These are phyloP conservation scores for Lepiota brunneoincarnata DNA, from an alignment of 768 basidiomycete genomes.

Conservation along the genomic window DNA sequence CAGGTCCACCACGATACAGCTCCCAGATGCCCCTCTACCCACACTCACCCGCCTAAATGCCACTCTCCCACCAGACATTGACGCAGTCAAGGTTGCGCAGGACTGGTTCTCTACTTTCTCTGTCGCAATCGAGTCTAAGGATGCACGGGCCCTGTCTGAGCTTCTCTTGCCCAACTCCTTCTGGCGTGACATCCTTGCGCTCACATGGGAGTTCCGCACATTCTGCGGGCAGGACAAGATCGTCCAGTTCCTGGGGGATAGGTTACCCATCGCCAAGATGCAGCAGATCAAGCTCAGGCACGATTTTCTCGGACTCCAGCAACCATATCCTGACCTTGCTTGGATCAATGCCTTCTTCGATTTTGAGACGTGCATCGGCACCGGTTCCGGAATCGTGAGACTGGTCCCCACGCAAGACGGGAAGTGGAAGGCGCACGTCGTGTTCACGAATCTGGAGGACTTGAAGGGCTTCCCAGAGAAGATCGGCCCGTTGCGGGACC, in stretches of 20 bases:
- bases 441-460: constrained; percentile 49
- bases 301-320: constrained; percentile 23
- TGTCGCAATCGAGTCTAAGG: constrained; percentile 11
- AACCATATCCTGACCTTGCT: constrained; percentile 39
- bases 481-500: constrained; percentile 36
- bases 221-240: constrained; percentile 36
- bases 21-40: constrained; percentile 20
- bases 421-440: constrained; percentile 49
- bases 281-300: constrained; percentile 29
- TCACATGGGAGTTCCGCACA: constrained; percentile 56
- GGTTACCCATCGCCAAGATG: constrained; percentile 25
- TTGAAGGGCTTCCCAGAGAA: constrained; percentile 44
- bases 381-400: constrained; percentile 41
- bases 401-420: constrained; percentile 33
- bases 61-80: constrained; percentile 18
- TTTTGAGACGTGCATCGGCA: constrained; percentile 41
- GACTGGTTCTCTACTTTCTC: constrained; percentile 26
- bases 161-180: constrained; percentile 22
- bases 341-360: constrained; percentile 47
- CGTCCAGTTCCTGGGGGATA: constrained; percentile 34
- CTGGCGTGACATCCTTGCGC: constrained; percentile 51
- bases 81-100: constrained; percentile 19
- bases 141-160: constrained; percentile 14
- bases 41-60: constrained; percentile 26
- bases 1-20: too few relatives aligned